Conservation (phyloP, 768 basidiomycete genomes). For the Pluteus cervinus region DNA sequence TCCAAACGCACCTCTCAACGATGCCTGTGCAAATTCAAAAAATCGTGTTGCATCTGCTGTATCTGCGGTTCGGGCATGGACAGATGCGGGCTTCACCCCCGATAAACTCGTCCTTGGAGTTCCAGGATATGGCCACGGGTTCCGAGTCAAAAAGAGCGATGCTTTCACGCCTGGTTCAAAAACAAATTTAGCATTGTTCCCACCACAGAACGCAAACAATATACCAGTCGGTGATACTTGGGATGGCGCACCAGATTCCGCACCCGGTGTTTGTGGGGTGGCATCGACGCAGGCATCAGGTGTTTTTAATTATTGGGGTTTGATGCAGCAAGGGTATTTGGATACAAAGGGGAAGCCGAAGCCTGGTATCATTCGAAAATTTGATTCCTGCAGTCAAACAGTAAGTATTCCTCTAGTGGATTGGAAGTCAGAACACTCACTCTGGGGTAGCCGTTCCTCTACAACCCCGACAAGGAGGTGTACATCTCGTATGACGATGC, state of each 20-base stretch:
- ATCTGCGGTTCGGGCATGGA: conserved; percentile 70
- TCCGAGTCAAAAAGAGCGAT: conserved; percentile 36
- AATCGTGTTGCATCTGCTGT: conserved; percentile 71
- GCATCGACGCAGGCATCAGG: conserved; percentile 47
- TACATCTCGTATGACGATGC: conserved; percentile 48
- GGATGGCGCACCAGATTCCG: conserved; percentile 44
- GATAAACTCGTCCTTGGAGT: conserved; percentile 74
- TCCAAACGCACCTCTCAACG: conserved; percentile 84
- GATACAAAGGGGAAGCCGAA: conserved; percentile 40
- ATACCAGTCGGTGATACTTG: conserved; percentile 58
- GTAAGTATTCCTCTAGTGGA: conserved; percentile 31
- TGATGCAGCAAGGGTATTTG: conserved; percentile 53
- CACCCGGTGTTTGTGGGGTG: conserved; percentile 52
- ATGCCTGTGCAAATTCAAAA: conserved; percentile 58
- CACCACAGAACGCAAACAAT: conserved; percentile 43
- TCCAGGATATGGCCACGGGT: conserved; percentile 79
- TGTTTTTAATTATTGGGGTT: conserved; percentile 57
- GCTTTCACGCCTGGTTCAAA: conserved; percentile 38
- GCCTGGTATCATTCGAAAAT: conserved; percentile 43
- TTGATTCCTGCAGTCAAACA: conserved; percentile 67
- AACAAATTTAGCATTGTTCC: conserved; percentile 38
- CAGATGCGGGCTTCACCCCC: conserved; percentile 66
- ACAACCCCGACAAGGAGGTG: conserved; percentile 31
- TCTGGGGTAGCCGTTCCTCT: conserved; percentile 34
- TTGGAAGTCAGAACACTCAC: background rate